Percentiles rank a stretch among this genome's conserved stretches.
phyloP scores from a whole-genome alignment of 768 basidiomycete genomes.

The Leccinum subgranulosum region DNA sequence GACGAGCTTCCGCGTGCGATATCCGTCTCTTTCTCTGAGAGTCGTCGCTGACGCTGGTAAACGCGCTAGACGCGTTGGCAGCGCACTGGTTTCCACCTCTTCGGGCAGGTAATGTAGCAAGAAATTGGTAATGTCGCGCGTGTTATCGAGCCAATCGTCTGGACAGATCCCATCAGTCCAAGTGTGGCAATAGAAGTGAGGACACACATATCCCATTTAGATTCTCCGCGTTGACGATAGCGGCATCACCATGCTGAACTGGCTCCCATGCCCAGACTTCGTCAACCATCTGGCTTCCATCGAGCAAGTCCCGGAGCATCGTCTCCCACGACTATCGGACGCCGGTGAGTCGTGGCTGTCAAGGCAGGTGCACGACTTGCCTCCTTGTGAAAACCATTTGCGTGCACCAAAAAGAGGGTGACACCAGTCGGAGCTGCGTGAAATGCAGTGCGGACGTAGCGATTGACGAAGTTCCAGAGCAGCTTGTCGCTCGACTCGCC shows the following conservation, averaged over 20 bases:
- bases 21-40: slow-evolving; percentile 45
- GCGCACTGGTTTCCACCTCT: slow-evolving; percentile 21
- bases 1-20: slow-evolving; percentile 52
- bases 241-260: slow-evolving; percentile 84
- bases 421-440: slow-evolving; percentile 19
- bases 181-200: not conserved
- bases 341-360: not conserved
- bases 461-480: slow-evolving; percentile 72
- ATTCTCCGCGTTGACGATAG: slow-evolving; percentile 56
- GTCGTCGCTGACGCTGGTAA: slow-evolving; percentile 41
- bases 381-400: slow-evolving; percentile 89
- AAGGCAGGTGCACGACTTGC: slow-evolving; percentile 34
- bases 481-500: slow-evolving; percentile 26
- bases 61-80: slow-evolving; percentile 57
- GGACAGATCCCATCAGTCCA: not conserved
- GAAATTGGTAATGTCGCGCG: slow-evolving; percentile 78
- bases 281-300: slow-evolving; percentile 47
- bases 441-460: slow-evolving; percentile 45
- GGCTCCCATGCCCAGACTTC: slow-evolving; percentile 84
- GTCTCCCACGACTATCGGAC: slow-evolving; percentile 76
- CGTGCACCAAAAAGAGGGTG: slow-evolving; percentile 77
- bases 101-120: slow-evolving; percentile 64
- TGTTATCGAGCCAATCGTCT: slow-evolving; percentile 80
- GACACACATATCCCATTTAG: slow-evolving; percentile 60
- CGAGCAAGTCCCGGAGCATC: slow-evolving; percentile 50